Evolutionary conservation across 192 early-diverging fungal genomes (phyloP), one percentile per base, ranked within the genome.

Genomic region (Ambispora gerdemannii): DNA sequence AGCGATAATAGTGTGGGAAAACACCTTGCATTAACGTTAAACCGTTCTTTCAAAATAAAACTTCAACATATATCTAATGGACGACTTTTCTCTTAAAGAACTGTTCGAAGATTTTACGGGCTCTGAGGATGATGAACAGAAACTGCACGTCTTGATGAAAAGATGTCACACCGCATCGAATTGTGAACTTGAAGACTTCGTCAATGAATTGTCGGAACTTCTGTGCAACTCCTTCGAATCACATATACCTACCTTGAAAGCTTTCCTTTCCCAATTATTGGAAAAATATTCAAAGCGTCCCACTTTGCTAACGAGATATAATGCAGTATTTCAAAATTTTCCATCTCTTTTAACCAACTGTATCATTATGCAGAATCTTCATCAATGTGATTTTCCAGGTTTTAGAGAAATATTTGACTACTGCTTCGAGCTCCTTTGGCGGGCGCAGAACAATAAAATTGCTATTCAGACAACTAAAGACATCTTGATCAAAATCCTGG

Each of bases 371-470:
- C 3, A n/a, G 0, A 63, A 63, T 17, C n/a, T 63, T 10, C 4
- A 47, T 1, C 15, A 63, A 43, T 63, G 35, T 0, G 61, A 63
- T 24, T 28, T 25, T 63, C 24, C 33, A 25, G 35, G 20, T 3
- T 63, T 63, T 38, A 17, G 22, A 38, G 33, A 38, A 24, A n/a
- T 63, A 0, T 17, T 63, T 43, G 22, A 43, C 3, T 20, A 38
- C 17, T 63, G 61, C n/a, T 25, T 63, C 4, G 61, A 63, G 17
- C n/a, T 63, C 35, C 36, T 63, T 24, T 63, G 61, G 61, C 11
- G 22, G 13, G 30, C 20, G 15, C 30, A 17, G 25, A 17, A 60
- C 0, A 3, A 60, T 33, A 60, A 22, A 2, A 32, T 60, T 13
- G 27, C 31, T 15, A n/a, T 33, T 33, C 30, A 60, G 1, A 63